Evolutionary conservation across 2,329 filamentous ascomycete species (phyloP).

Genomic region (Stromatinia cepivora): DNA sequence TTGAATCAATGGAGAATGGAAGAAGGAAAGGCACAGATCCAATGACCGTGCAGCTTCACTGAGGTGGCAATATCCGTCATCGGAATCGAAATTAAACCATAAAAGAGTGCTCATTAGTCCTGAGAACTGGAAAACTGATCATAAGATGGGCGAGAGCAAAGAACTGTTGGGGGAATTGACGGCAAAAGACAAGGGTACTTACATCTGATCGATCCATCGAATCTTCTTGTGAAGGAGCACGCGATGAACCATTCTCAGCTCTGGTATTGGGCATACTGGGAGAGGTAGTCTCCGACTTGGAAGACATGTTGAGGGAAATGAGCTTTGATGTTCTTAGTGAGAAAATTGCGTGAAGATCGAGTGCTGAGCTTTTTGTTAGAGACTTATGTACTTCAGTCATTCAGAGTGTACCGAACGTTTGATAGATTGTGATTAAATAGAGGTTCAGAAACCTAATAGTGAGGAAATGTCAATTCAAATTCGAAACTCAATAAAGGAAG

Average conservation of each 20-base stretch:
- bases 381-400: not conserved
- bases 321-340: not conserved
- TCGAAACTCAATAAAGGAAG: not conserved
- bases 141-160: not conserved
- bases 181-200: not conserved
- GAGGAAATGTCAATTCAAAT: not conserved
- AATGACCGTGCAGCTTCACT: not conserved
- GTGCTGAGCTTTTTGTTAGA: too few relatives aligned
- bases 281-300: not conserved
- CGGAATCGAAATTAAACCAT: not conserved
- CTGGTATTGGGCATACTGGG: not conserved
- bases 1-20: not conserved
- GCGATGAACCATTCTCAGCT: not conserved
- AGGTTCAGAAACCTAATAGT: not conserved
- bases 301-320: not conserved
- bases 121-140: not conserved
- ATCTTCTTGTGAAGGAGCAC: not conserved
- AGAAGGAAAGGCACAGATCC: not conserved
- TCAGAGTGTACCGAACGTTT: not conserved
- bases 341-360: not conserved
- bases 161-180: not conserved
- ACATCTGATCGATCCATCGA: not conserved
- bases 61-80: not conserved
- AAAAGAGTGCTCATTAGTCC: too few relatives aligned
- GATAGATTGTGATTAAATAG: not conserved